Conservation (phyloP, 2,329 filamentous ascomycete genomes). For the Cryphonectria radicalis region DNA sequence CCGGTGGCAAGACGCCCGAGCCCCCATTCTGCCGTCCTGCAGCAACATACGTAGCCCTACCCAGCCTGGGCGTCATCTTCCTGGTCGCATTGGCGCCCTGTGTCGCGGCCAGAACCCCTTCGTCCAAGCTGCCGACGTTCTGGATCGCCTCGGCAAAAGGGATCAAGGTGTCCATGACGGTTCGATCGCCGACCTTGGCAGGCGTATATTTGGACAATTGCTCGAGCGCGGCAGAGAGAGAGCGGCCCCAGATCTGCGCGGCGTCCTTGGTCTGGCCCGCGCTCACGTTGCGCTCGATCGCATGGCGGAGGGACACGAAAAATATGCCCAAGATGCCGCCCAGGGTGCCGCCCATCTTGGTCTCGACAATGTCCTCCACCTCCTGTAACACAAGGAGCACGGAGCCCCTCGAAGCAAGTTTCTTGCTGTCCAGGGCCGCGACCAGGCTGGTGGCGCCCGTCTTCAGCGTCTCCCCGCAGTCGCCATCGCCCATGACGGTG, state of each 20-base stretch:
- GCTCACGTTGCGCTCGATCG: conserved; percentile 38
- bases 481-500: conserved; percentile 52
- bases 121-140: conserved; percentile 53
- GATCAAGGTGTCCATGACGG: conserved; percentile 61
- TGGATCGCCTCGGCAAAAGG: conserved; percentile 55
- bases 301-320: conserved; percentile 52
- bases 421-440: conserved; percentile 48
- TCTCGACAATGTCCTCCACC: conserved; percentile 59
- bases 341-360: conserved; percentile 58
- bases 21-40: conserved; percentile 47
- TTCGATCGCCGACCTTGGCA: conserved; percentile 59
- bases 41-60: conserved; percentile 71
- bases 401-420: conserved; percentile 48
- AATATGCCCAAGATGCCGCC: conserved; percentile 60
- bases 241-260: conserved; percentile 48
- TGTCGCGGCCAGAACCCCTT: conserved; percentile 62
- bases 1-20: conserved; percentile 55
- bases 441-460: conserved; percentile 54
- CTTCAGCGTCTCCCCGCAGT: conserved; percentile 67
- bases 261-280: conserved; percentile 36
- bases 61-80: conserved; percentile 66
- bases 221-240: conserved; percentile 48
- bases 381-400: conserved; percentile 52
- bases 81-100: conserved; percentile 66
- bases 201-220: conserved; percentile 58